Percentiles rank a stretch among this genome's conserved stretches.
Conservation (phyloP, 31 red algal genomes). For the Porphyra umbilicalis region DNA sequence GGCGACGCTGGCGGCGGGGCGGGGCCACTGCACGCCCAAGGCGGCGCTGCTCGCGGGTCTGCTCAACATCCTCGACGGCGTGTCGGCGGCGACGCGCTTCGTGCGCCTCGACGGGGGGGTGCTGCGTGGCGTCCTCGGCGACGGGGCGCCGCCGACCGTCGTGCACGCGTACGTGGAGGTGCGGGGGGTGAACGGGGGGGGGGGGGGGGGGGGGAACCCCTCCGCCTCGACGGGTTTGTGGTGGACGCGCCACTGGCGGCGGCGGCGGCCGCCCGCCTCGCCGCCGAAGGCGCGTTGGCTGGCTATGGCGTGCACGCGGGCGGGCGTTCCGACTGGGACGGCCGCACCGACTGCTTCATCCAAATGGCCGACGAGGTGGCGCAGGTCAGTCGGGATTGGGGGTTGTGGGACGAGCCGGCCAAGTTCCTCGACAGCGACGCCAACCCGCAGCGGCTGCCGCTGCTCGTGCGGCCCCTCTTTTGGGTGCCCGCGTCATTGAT, state of each 20-base stretch:
- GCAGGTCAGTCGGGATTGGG: background rate
- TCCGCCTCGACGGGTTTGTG: background rate
- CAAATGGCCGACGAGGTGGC: background rate
- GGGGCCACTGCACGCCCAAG: slow-evolving; percentile 8
- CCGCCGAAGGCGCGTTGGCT: background rate
- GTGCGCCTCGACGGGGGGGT: slow-evolving; percentile 1
- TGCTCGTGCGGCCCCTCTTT: background rate
- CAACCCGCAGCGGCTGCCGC: background rate
- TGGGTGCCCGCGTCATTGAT: background rate
- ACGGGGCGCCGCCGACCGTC: background rate
- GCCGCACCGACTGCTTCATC: background rate
- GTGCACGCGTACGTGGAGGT: background rate
- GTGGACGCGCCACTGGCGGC: background rate
- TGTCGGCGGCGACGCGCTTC: slow-evolving; percentile 1
- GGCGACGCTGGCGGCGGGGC: slow-evolving; percentile 1
- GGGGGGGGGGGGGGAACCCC: background rate
- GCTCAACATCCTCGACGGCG: background rate
- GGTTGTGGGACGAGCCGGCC: background rate
- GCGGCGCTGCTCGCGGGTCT: slow-evolving; percentile 6
- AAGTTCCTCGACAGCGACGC: background rate
- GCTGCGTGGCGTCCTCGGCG: slow-evolving; percentile 4
- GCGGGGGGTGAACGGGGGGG: background rate
- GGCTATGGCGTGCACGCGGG: background rate
- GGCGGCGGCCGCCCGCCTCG: background rate
- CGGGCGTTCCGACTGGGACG: background rate